These are phyloP conservation scores for Mesembryanthemum crystallinum DNA, from an alignment of 148 eudicot species.

Conservation along the genomic window DNA sequence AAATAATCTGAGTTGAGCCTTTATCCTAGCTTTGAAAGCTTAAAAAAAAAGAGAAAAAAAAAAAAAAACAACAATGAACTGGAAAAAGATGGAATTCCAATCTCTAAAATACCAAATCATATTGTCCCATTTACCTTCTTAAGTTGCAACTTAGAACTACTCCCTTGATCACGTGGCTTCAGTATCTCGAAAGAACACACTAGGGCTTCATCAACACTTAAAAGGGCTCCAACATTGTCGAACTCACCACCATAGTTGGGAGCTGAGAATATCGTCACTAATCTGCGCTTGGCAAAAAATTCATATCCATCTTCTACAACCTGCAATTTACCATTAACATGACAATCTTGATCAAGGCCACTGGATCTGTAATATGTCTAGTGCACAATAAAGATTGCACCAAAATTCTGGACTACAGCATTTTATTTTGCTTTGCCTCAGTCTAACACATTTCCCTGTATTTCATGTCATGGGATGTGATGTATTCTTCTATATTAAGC, in stretches of 20 bases:
- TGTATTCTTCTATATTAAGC: not conserved
- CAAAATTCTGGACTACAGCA: not conserved
- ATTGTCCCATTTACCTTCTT: constrained; percentile 59
- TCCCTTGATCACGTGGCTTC: constrained; percentile 57
- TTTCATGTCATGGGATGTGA: not conserved
- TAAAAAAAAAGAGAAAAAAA: not conserved
- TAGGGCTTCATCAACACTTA: constrained; percentile 70
- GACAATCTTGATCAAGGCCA: not conserved
- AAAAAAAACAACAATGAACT: not conserved
- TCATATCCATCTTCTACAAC: constrained; percentile 98
- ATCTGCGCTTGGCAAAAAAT: constrained; percentile 79
- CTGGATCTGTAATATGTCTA: no score
- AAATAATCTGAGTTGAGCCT: not conserved
- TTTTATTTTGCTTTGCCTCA: not conserved
- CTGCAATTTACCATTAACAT: constrained; percentile 33
- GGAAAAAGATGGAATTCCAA: not conserved
- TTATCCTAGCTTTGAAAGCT: not conserved
- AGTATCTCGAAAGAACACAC: constrained; percentile 83
- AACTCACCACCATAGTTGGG: constrained; percentile 96
- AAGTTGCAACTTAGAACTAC: constrained; percentile 56
- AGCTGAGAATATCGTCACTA: constrained; percentile 90
- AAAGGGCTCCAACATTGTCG: constrained; percentile 87
- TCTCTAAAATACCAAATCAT: not conserved
- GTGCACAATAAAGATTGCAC: not conserved
- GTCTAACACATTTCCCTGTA: not conserved